These are phyloP conservation scores for Prunus campanulata DNA, from an alignment of 306 rosid species.

Conservation along the genomic window DNA sequence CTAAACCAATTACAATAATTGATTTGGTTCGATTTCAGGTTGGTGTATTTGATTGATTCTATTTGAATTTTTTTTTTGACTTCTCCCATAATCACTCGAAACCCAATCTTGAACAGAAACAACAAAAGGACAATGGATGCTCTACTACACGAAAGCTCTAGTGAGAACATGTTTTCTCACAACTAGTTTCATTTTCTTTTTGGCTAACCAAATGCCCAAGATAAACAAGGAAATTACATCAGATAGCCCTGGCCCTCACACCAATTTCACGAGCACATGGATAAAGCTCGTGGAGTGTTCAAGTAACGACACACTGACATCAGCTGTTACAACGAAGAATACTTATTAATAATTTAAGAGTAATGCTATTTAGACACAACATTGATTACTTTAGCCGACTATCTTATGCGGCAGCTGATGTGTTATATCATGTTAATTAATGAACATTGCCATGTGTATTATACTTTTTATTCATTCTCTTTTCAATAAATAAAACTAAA, in stretches of 20 bases:
- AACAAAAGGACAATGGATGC: too few species aligned
- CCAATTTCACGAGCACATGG: neutral
- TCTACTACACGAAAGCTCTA: too few species aligned
- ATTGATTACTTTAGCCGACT: accelerated
- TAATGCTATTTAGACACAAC: too few species aligned
- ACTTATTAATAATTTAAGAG: neutral
- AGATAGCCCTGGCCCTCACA: neutral
- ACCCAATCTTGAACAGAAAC: too few species aligned
- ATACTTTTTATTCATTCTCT: too few species aligned
- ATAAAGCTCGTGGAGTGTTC: neutral
- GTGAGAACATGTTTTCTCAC: neutral
- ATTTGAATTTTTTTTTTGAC: too few species aligned
- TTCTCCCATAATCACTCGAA: too few species aligned
- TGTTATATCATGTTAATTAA: too few species aligned
- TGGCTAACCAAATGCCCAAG: neutral
- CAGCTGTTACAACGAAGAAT: neutral
- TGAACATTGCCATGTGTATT: too few species aligned
- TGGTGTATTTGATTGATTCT: too few species aligned
- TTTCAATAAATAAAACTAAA: neutral
- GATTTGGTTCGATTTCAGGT: too few species aligned
- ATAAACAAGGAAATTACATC: neutral
- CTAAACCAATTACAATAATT: too few species aligned
- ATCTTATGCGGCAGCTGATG: accelerated
- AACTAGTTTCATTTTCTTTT: neutral
- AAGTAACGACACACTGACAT: neutral